Conservation (phyloP, 148 eudicot genomes). For the Selenicereus undatus region DNA sequence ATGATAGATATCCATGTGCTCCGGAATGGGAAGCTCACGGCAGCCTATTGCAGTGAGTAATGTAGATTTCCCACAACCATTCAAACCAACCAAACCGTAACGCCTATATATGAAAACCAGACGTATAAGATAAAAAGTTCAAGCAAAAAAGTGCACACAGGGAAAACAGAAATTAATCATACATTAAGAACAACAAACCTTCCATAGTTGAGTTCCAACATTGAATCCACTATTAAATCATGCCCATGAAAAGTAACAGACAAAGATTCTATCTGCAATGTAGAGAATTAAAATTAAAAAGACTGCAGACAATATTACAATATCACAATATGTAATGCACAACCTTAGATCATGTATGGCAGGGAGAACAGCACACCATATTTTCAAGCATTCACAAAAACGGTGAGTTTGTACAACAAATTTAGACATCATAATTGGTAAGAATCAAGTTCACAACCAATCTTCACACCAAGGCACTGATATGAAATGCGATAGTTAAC, state of each 20-base stretch:
- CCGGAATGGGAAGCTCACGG: conserved; percentile 97
- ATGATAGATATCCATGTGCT: conserved; percentile 97
- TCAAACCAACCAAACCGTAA: conserved; percentile 95
- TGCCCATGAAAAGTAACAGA: conserved; percentile 98
- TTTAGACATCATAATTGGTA: background rate
- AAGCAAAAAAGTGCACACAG: background rate
- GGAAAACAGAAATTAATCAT: background rate
- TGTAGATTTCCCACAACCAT: conserved; percentile 99
- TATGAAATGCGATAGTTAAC: background rate
- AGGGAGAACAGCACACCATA: background rate
- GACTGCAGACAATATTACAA: background rate
- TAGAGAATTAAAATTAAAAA: background rate
- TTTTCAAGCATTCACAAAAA: background rate
- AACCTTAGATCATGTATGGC: background rate
- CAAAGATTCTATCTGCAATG: conserved; percentile 90
- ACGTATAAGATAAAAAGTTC: background rate
- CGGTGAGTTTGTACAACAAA: background rate
- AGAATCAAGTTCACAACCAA: background rate
- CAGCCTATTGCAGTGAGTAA: conserved; percentile 82
- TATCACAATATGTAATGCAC: background rate
- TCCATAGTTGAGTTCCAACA: conserved; percentile 89
- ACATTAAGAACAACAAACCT: conserved; percentile 43
- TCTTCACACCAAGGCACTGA: background rate
- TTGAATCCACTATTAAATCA: conserved; percentile 41
- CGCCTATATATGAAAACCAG: conserved; percentile 45